Evolutionary conservation across 306 rosid genomes (phyloP).

Genomic region (Urtica urens): DNA sequence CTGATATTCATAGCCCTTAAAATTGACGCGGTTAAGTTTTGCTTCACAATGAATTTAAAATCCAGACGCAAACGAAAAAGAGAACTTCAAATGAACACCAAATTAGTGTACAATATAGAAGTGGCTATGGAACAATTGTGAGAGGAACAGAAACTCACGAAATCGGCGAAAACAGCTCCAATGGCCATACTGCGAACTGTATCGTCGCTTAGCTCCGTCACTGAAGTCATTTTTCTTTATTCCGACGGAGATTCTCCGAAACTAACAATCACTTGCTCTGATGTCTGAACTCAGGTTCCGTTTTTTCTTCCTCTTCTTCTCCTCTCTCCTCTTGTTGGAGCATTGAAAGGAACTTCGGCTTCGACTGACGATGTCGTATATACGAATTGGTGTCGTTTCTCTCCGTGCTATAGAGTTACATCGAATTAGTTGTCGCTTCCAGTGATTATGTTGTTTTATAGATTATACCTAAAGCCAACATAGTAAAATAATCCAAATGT

Average conservation of each 20-base stretch:
- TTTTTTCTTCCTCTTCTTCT: not conserved
- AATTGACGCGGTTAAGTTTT: no score
- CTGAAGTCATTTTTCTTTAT: slow-evolving; percentile 17
- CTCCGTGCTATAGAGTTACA: no score
- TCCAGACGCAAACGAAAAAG: no score
- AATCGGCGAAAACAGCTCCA: slow-evolving; percentile 86
- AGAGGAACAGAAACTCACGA: slow-evolving; percentile 30
- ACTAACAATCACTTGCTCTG: not conserved
- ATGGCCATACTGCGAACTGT: slow-evolving; percentile 68
- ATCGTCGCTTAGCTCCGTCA: slow-evolving; percentile 63
- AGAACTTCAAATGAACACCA: no score
- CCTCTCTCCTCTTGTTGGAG: not conserved
- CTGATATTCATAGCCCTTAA: no score
- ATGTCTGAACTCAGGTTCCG: no score
- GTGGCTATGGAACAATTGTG: not conserved
- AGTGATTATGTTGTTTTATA: no score
- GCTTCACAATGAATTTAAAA: no score
- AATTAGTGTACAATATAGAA: not conserved
- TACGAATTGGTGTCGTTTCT: not conserved
- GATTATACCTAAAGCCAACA: no score
- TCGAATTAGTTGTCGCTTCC: no score
- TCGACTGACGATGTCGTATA: not conserved
- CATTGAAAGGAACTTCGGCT: not conserved
- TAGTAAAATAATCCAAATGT: no score
- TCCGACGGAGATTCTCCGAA: slow-evolving; percentile 1